phyloP scores from a whole-genome alignment of 2,329 filamentous ascomycete species.

The Neospermospora avenae region DNA sequence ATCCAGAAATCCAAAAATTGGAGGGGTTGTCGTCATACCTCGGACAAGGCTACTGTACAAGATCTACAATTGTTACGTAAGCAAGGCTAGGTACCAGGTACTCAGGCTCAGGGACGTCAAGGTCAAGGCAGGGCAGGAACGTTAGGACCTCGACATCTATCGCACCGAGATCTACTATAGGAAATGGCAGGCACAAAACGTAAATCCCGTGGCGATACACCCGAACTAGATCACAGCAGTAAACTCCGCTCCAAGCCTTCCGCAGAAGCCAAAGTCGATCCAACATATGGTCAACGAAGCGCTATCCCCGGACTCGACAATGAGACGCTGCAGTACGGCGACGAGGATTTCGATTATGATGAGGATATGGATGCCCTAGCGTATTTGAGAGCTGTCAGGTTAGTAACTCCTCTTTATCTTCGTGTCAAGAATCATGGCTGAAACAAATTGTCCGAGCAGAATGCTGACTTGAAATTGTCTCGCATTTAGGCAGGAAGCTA shows the following conservation, averaged over 20 bases:
- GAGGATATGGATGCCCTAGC: constrained; percentile 63
- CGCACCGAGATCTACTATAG: too few species aligned
- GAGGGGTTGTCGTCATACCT: neutral
- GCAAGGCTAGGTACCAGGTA: too few species aligned
- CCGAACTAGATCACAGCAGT: constrained; percentile 21
- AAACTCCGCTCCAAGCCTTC: constrained; percentile 24
- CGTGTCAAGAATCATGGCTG: constrained; percentile 38
- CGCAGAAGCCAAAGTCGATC: constrained; percentile 46
- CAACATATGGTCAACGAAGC: constrained; percentile 67
- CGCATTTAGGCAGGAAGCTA: constrained; percentile 66
- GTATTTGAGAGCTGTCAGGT: constrained; percentile 71
- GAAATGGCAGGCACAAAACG: constrained; percentile 24
- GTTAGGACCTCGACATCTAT: neutral
- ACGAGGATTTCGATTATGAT: constrained; percentile 62
- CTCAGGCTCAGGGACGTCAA: too few species aligned
- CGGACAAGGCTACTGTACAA: neutral
- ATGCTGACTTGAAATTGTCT: constrained; percentile 43
- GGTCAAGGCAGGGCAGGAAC: neutral
- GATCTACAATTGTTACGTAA: neutral
- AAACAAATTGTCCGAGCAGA: constrained; percentile 27
- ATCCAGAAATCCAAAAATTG: neutral
- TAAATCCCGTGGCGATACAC: constrained; percentile 20
- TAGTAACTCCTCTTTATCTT: constrained; percentile 35
- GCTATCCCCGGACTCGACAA: constrained; percentile 64
- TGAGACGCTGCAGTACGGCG: constrained; percentile 31